These are phyloP conservation scores for Torulaspora quercuum DNA, from an alignment of 805 yeast species.

Conservation along the genomic window DNA sequence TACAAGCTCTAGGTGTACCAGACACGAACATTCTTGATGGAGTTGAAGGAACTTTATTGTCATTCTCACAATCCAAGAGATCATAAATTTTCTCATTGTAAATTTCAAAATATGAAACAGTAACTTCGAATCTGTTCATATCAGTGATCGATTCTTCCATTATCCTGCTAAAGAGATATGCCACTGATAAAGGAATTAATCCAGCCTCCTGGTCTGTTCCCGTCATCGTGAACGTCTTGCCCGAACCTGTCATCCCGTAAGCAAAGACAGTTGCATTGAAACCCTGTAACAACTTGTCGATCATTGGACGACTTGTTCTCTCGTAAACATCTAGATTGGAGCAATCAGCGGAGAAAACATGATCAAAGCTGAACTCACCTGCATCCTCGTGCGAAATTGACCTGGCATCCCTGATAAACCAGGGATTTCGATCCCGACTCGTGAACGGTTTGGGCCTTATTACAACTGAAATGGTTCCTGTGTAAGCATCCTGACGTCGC, in stretches of 20 bases:
- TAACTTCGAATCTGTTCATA: constrained; percentile 43
- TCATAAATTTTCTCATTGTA: constrained; percentile 87
- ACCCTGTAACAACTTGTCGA: constrained; percentile 59
- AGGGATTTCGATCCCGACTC: constrained; percentile 33
- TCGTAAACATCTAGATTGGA: constrained; percentile 61
- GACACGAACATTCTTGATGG: constrained; percentile 17
- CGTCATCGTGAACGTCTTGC: constrained; percentile 84
- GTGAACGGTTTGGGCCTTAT: constrained; percentile 69
- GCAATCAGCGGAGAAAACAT: constrained; percentile 60
- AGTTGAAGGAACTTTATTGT: constrained; percentile 4
- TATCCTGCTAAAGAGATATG: constrained; percentile 46
- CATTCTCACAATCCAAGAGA: constrained; percentile 44
- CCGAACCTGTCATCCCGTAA: constrained; percentile 93
- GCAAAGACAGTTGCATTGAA: constrained; percentile 89
- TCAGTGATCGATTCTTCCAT: constrained; percentile 24
- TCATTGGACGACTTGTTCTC: constrained; percentile 50
- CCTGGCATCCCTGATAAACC: constrained; percentile 29
- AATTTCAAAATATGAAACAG: constrained; percentile 75
- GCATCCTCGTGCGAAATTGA: constrained; percentile 53
- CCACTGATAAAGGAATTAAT: constrained; percentile 63
- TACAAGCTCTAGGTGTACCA: constrained; percentile 8
- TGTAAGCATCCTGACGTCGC: constrained; percentile 13
- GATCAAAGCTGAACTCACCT: constrained; percentile 71
- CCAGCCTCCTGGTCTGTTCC: constrained; percentile 66
- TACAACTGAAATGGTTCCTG: constrained; percentile 72